Evolutionary conservation across 768 basidiomycete genomes (phyloP).

Genomic region (Phaeolepiota aurea): DNA sequence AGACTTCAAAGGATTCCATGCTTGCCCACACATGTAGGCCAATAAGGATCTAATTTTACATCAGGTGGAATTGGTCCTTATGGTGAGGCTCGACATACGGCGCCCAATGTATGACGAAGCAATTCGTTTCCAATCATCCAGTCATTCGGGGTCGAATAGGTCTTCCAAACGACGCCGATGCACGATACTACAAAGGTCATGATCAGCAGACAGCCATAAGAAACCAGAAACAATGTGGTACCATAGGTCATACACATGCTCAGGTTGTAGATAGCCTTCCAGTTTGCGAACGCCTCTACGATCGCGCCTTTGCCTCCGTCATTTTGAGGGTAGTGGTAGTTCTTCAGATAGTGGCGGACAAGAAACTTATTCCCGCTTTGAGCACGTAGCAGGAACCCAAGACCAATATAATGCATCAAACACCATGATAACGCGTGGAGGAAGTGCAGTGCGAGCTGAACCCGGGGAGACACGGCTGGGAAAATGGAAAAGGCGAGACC

Average conservation of each 20-base stretch:
- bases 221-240: slow-evolving; percentile 19
- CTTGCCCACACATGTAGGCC: slow-evolving; percentile 90
- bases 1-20: slow-evolving; percentile 82
- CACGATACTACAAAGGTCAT: slow-evolving; percentile 58
- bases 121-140: slow-evolving; percentile 88
- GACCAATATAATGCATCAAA: slow-evolving; percentile 78
- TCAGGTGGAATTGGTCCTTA: too few relatives aligned
- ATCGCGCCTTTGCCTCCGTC: slow-evolving; percentile 71
- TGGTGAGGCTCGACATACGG: slow-evolving; percentile 39
- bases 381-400: slow-evolving; percentile 75
- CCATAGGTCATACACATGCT: slow-evolving; percentile 95
- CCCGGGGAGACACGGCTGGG: slow-evolving; percentile 41
- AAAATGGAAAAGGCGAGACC: slow-evolving; percentile 48
- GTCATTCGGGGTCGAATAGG: slow-evolving; percentile 71
- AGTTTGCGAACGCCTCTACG: slow-evolving; percentile 91
- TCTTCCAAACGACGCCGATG: slow-evolving; percentile 80
- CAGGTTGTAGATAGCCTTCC: slow-evolving; percentile 90
- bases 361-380: slow-evolving; percentile 85
- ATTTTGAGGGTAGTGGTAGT: slow-evolving; percentile 79
- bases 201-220: not conserved
- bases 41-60: slow-evolving; percentile 71
- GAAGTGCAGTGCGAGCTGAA: slow-evolving; percentile 62
- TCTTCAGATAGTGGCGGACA: slow-evolving; percentile 89
- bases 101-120: slow-evolving; percentile 81
- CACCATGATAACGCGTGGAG: slow-evolving; percentile 82